Evolutionary conservation across 108 stramenopile genomes (phyloP).

Genomic region (Skeletonema costatum): DNA sequence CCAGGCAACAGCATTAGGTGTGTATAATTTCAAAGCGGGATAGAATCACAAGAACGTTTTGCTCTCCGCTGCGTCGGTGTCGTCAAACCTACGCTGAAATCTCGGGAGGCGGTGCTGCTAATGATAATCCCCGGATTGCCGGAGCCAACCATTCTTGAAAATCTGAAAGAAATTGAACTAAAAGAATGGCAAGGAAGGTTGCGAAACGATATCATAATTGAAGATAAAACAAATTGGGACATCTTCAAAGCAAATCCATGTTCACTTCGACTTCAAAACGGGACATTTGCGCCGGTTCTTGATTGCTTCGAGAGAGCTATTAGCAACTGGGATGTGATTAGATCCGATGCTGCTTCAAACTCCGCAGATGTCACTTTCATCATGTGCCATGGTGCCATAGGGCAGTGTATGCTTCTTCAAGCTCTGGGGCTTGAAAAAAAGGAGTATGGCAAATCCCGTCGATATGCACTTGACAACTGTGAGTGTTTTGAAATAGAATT

Average conservation of each 20-base stretch:
- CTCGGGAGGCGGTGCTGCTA: not conserved
- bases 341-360: slow-evolving; percentile 13
- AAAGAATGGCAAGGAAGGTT: slow-evolving; percentile 42
- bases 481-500: slow-evolving; percentile 40
- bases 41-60: slow-evolving; percentile 25
- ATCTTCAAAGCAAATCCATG: slow-evolving; percentile 21
- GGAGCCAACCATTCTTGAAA: slow-evolving; percentile 25
- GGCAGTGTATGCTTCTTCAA: slow-evolving; percentile 42
- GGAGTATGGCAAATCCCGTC: slow-evolving; percentile 1
- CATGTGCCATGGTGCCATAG: slow-evolving; percentile 46
- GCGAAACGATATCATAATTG: slow-evolving; percentile 11
- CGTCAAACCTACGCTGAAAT: slow-evolving; percentile 36
- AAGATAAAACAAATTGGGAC: slow-evolving; percentile 32
- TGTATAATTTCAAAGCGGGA: slow-evolving; percentile 19
- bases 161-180: slow-evolving; percentile 41
- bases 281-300: slow-evolving; percentile 34
- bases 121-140: slow-evolving; percentile 4
- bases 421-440: slow-evolving; percentile 32
- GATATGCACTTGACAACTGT: slow-evolving; percentile 42
- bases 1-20: slow-evolving; percentile 32
- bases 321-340: slow-evolving; percentile 30
- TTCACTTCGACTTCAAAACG: slow-evolving; percentile 11
- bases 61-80: slow-evolving; percentile 40
- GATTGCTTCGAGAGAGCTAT: slow-evolving; percentile 39
- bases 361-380: slow-evolving; percentile 12